phyloP scores from a whole-genome alignment of 2,329 filamentous ascomycete genomes.

The Alternaria triticina region DNA sequence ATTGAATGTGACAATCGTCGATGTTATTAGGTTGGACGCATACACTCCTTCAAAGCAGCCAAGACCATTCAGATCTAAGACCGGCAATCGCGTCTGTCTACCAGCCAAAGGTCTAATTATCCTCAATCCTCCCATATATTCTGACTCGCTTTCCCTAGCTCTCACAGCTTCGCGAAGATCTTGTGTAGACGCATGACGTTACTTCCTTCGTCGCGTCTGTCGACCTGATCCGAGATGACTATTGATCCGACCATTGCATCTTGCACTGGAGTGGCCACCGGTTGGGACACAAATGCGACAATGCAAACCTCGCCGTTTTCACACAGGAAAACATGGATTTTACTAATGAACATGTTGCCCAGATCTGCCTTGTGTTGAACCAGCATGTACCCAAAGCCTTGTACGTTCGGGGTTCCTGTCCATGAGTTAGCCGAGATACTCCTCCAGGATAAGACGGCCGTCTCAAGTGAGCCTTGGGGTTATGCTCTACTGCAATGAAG shows the following conservation, averaged over 20 bases:
- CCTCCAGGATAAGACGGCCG: neutral
- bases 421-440: neutral
- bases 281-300: slow-evolving; percentile 18
- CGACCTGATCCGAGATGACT: neutral
- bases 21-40: neutral
- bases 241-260: neutral
- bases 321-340: slow-evolving; percentile 20
- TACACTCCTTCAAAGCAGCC: neutral
- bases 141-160: neutral
- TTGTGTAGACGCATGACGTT: slow-evolving; percentile 5
- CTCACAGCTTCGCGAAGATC: slow-evolving; percentile 2
- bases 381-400: slow-evolving; percentile 27
- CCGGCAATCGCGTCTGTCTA: neutral
- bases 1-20: neutral
- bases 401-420: slow-evolving; percentile 23
- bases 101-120: neutral
- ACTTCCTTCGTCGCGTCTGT: neutral
- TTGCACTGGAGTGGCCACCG: neutral
- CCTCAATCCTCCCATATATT: neutral
- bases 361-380: slow-evolving; percentile 26
- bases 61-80: neutral
- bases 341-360: slow-evolving; percentile 24
- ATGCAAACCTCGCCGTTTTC: slow-evolving; percentile 17
- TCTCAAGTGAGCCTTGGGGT: neutral
- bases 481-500: neutral